phyloP scores from a whole-genome alignment of 2,329 filamentous ascomycete species.

The Orbilia brochopaga region DNA sequence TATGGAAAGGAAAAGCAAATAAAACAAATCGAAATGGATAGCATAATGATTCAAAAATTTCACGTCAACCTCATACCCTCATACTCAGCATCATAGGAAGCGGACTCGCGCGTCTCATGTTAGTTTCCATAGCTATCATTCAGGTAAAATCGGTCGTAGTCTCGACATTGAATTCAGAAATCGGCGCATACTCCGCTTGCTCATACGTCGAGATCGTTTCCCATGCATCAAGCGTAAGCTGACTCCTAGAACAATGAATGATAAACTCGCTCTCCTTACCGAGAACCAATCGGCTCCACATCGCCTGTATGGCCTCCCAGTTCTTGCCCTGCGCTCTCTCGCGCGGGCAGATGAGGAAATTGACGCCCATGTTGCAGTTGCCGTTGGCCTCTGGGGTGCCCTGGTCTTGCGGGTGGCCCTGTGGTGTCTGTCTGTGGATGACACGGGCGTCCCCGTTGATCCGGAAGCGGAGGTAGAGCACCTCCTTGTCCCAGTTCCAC shows the following conservation, averaged over 20 bases:
- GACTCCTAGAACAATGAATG: constrained; percentile 1
- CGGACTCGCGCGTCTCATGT: no score
- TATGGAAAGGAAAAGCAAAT: no score
- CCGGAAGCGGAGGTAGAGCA: constrained; percentile 10
- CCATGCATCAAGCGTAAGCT: background rate
- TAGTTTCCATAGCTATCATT: no score
- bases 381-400: constrained; percentile 11
- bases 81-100: no score
- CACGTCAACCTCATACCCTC: no score
- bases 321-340: background rate
- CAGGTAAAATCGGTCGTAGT: no score
- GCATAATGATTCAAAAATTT: no score
- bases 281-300: background rate
- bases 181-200: constrained; percentile 1
- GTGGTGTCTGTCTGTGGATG: constrained; percentile 14
- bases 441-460: background rate
- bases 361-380: constrained; percentile 27
- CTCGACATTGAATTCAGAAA: no score
- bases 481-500: constrained; percentile 15
- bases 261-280: constrained; percentile 13
- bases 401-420: background rate
- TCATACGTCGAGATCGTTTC: constrained; percentile 1
- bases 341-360: constrained; percentile 4
- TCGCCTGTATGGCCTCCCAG: constrained; percentile 15
- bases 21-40: no score